These are phyloP conservation scores for Cucurbita moschata DNA, from an alignment of 306 rosid species.

Conservation along the genomic window DNA sequence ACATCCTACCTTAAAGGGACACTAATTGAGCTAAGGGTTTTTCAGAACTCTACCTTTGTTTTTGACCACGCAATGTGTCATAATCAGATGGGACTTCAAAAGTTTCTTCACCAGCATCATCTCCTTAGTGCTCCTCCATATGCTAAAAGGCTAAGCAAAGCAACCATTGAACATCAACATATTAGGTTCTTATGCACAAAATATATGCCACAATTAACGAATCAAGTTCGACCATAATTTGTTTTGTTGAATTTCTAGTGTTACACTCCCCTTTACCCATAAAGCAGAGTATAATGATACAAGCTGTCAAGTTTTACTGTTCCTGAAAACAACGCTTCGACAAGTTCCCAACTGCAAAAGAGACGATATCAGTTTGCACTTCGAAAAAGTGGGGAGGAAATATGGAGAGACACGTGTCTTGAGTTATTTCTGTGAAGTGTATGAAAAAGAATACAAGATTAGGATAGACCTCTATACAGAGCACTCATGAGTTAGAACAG, in stretches of 20 bases:
- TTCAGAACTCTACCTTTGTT: not conserved
- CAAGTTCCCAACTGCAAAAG: not conserved
- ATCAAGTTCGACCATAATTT: slow-evolving; percentile 2
- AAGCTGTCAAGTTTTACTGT: not conserved
- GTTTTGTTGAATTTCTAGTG: slow-evolving; percentile 1
- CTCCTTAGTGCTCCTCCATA: not conserved
- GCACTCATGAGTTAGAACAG: not conserved
- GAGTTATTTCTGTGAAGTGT: not conserved
- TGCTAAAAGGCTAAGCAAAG: not conserved
- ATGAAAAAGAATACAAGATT: not conserved
- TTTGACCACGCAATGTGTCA: not conserved
- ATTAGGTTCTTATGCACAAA: slow-evolving; percentile 5
- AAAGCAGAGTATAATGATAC: not conserved
- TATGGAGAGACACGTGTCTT: not conserved
- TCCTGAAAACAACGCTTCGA: slow-evolving; percentile 5
- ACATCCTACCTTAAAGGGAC: not conserved
- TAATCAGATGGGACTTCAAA: not conserved
- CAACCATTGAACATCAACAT: slow-evolving; percentile 1
- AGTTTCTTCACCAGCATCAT: not conserved
- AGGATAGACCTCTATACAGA: slow-evolving; percentile 3
- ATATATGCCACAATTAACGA: not conserved
- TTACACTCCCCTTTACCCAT: slow-evolving; percentile 9
- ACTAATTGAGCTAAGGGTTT: not conserved
- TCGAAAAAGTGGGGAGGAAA: not conserved
- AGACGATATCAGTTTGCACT: not conserved